A percentile compares a stretch with the other conserved stretches of the same genome.
Conservation (phyloP, 2,329 filamentous ascomycete species). For the Aspergillus pseudoglaucus region DNA sequence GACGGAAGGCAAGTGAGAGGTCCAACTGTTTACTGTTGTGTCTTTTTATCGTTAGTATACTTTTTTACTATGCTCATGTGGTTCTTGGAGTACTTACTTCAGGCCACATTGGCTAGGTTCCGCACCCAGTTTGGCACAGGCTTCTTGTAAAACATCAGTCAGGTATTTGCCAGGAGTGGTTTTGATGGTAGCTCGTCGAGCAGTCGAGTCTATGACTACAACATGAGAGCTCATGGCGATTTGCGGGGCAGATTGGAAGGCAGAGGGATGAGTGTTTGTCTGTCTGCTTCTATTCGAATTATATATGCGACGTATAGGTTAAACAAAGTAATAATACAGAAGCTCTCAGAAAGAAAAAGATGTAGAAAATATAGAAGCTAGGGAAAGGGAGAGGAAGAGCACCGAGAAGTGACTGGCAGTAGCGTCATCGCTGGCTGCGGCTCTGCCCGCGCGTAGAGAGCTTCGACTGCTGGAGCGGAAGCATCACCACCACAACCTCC, state of each 20-base stretch:
- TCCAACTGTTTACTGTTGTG: slow-evolving; percentile 81
- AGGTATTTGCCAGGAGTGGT: slow-evolving; percentile 74
- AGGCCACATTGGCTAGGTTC: slow-evolving; percentile 68
- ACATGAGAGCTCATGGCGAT: slow-evolving; percentile 74
- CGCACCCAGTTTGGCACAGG: slow-evolving; percentile 74
- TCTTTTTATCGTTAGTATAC: slow-evolving; percentile 36
- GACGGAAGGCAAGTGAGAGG: slow-evolving; percentile 74
- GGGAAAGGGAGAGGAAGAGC: slow-evolving; percentile 8
- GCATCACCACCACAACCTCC: slow-evolving; percentile 11
- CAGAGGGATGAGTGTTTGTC: neutral
- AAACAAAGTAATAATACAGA: neutral
- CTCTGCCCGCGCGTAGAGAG: slow-evolving; percentile 10
- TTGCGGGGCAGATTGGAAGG: slow-evolving; percentile 12
- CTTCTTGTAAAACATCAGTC: slow-evolving; percentile 78
- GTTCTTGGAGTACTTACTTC: slow-evolving; percentile 54
- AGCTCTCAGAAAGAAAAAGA: neutral
- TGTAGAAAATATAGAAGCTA: neutral
- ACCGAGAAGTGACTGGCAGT: slow-evolving; percentile 20
- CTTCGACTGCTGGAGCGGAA: neutral
- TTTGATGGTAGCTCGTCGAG: slow-evolving; percentile 73
- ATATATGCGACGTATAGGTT: neutral
- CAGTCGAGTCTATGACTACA: slow-evolving; percentile 74
- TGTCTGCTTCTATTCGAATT: neutral
- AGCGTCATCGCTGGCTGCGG: slow-evolving; percentile 21
- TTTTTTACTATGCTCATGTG: neutral